A percentile compares a stretch with the other conserved stretches of the same genome.
Evolutionary conservation across 1,284 basidiomycete species (phyloP).

Genomic region (Cutaneotrichosporon cyanovorans): DNA sequence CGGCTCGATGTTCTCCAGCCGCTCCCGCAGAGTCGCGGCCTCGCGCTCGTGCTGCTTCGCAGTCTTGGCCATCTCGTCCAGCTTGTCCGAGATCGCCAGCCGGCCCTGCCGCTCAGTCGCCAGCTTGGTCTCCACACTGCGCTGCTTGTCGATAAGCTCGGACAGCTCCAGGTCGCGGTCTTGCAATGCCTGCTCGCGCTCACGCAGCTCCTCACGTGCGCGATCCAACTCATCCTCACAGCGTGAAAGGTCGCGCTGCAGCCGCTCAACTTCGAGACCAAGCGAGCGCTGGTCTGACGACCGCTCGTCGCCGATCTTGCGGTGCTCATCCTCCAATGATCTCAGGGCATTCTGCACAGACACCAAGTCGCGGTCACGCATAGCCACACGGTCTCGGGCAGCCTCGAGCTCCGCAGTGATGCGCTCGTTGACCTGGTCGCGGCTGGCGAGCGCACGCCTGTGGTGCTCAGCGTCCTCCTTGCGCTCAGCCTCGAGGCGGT

Average conservation of each 20-base stretch:
- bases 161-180: constrained; percentile 65
- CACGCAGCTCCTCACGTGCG: constrained; percentile 63
- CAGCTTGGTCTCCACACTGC: constrained; percentile 66
- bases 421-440: constrained; percentile 41
- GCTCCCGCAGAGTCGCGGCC: constrained; percentile 53
- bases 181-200: constrained; percentile 57
- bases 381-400: constrained; percentile 45
- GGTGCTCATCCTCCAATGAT: constrained; percentile 49
- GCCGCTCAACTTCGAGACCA: constrained; percentile 80
- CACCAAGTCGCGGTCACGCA: constrained; percentile 55
- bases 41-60: constrained; percentile 63
- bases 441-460: constrained; percentile 42
- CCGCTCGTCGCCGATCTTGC: constrained; percentile 69
- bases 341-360: constrained; percentile 67
- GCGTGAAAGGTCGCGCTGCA: constrained; percentile 74
- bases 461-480: constrained; percentile 46
- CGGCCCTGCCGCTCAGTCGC: constrained; percentile 75
- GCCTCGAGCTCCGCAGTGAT: constrained; percentile 43
- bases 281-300: constrained; percentile 77
- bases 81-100: constrained; percentile 73
- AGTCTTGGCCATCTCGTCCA: constrained; percentile 60
- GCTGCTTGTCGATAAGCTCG: constrained; percentile 65
- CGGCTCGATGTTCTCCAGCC: constrained; percentile 67
- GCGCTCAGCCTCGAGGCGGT: constrained; percentile 50
- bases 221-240: constrained; percentile 72